phyloP scores from a whole-genome alignment of 148 eudicot genomes.

The Mesembryanthemum crystallinum region DNA sequence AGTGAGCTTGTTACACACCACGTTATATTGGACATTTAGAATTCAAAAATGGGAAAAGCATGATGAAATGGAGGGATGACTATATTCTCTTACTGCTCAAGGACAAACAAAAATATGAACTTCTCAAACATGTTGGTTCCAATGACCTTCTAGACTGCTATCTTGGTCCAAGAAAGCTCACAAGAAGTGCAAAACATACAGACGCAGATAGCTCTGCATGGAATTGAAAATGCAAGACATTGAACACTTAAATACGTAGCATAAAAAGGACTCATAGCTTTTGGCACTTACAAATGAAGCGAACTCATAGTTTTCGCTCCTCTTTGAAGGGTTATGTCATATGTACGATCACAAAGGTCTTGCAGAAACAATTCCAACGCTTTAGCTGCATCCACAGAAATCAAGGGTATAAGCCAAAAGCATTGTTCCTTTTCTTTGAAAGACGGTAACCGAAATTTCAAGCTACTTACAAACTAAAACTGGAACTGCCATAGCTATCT shows the following conservation, averaged over 20 bases:
- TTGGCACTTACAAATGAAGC: constrained; percentile 77
- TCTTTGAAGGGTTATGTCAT: constrained; percentile 83
- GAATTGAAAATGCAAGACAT: not conserved
- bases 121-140: too few relatives aligned
- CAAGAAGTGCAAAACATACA: not conserved
- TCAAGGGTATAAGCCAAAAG: constrained; percentile 11
- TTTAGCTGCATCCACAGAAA: constrained; percentile 64
- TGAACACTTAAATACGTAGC: not conserved
- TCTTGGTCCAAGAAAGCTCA: not conserved
- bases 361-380: constrained; percentile 93
- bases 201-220: too few relatives aligned
- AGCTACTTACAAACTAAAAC: constrained; percentile 82
- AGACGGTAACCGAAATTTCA: not conserved
- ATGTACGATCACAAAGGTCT: constrained; percentile 96
- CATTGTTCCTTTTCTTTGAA: not conserved
- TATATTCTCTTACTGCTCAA: too few relatives aligned
- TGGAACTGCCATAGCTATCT: constrained; percentile 98
- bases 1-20: too few relatives aligned
- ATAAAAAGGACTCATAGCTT: not conserved
- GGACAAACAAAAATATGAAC: too few relatives aligned
- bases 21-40: too few relatives aligned
- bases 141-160: not conserved
- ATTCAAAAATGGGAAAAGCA: too few relatives aligned
- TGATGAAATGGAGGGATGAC: too few relatives aligned
- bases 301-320: constrained; percentile 95